A percentile compares a stretch with the other conserved stretches of the same genome.
Conservation (phyloP, 805 yeast genomes). For the Lachancea sp. region DNA sequence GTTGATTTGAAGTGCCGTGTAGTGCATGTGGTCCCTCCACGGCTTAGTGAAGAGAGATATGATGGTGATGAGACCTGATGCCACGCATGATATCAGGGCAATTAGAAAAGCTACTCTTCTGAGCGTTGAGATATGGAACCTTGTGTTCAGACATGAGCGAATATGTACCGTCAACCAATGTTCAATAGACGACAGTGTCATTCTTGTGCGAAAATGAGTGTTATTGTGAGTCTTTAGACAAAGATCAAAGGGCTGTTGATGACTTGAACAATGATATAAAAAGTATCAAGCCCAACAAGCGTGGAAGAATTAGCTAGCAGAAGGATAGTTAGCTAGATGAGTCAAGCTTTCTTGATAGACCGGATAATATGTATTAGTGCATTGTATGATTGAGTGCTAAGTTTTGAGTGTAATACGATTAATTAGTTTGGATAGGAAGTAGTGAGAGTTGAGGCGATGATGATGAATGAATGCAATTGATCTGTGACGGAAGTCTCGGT, state of each 20-base stretch:
- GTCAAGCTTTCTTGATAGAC: too few relatives aligned
- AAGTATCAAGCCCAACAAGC: too few relatives aligned
- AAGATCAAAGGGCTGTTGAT: not conserved
- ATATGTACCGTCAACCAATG: slow-evolving; percentile 40
- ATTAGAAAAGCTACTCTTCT: slow-evolving; percentile 47
- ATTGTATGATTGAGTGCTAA: too few relatives aligned
- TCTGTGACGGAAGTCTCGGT: too few relatives aligned
- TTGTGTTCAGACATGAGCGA: slow-evolving; percentile 37
- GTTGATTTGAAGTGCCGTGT: slow-evolving; percentile 64
- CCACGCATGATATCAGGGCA: slow-evolving; percentile 58
- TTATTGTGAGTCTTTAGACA: not conserved
- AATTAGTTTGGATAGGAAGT: not conserved
- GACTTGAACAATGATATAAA: too few relatives aligned
- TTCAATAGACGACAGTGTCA: slow-evolving; percentile 27
- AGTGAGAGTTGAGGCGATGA: not conserved
- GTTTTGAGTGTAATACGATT: too few relatives aligned
- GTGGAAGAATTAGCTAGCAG: too few relatives aligned
- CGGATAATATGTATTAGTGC: too few relatives aligned
- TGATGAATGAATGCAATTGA: not conserved
- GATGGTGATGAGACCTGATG: slow-evolving; percentile 76
- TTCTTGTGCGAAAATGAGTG: slow-evolving; percentile 3
- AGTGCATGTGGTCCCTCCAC: slow-evolving; percentile 51
- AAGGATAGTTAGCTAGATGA: too few relatives aligned
- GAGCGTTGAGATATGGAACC: slow-evolving; percentile 37
- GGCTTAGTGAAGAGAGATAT: slow-evolving; percentile 75